Evolutionary conservation across 2,329 filamentous ascomycete species (phyloP), one percentile per base, ranked within the genome.

Genomic region (Arthroderma sp.): DNA sequence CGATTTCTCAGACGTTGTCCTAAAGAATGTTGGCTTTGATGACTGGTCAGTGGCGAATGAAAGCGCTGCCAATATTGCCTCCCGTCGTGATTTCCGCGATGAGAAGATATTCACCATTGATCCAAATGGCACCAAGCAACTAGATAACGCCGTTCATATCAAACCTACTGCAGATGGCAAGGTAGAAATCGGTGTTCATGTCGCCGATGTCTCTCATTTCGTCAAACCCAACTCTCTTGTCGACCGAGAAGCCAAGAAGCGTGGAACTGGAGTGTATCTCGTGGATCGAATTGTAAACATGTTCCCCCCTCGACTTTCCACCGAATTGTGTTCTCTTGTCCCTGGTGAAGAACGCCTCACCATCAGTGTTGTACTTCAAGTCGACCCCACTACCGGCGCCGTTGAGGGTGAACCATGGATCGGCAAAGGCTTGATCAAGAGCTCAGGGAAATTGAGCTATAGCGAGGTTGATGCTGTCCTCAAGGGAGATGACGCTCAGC

Each of bases 231-330:
- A 93, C 70, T 94, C 88, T 10, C 77, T 96, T 38, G 88, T 96
- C 42, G 91, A 98, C 58, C 83, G 91, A 39, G 91, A 98, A 67
- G 91, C 91, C 7, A 94, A 91, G 77, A 98, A 96, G 74, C 86
- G 91, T 53, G 89, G 89, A 49, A 96, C 88, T 46, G 88, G 87
- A 32, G 91, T 98, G 27, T 93, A 96, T 60, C 74, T 98, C 51
- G 83, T 94, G 68, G 91, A 94, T 69, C 81, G 87, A 69, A 82
- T 70, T 72, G 89, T 77, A 73, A 89, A 72, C 57, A 80, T 98
- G 74, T 77, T 98, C 33, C 91, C 91, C 9, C 74, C 84, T 1
- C 87, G 86, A 66, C 72, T 98, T 50, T 83, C 87, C 5, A 77
- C 80, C 11, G 88, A 95, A 53, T 74, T 96, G 42, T 94, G 88